These are phyloP conservation scores for Gloeopeniophorella convolvens DNA, from an alignment of 768 basidiomycete genomes.

Conservation along the genomic window DNA sequence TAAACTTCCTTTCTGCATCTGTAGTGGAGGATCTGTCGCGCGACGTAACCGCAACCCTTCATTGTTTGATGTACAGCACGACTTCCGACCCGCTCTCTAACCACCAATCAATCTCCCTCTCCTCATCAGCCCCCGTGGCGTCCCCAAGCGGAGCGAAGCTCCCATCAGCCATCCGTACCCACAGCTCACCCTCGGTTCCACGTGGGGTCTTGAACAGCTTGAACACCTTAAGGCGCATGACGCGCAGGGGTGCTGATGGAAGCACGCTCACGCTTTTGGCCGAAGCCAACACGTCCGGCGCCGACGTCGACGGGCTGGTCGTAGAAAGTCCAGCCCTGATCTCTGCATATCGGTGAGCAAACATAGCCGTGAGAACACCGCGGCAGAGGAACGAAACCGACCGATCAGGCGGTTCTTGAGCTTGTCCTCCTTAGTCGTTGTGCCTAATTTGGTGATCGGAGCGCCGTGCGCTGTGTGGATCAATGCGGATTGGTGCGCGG, in stretches of 20 bases:
- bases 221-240: slow-evolving; percentile 56
- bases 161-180: slow-evolving; percentile 50
- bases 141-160: slow-evolving; percentile 37
- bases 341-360: slow-evolving; percentile 8
- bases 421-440: slow-evolving; percentile 34
- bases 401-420: slow-evolving; percentile 58
- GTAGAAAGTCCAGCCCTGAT: slow-evolving; percentile 16
- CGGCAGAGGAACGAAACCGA: slow-evolving; percentile 26
- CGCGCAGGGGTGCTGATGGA: slow-evolving; percentile 59
- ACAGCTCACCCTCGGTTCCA: slow-evolving; percentile 37
- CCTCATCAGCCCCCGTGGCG: slow-evolving; percentile 30
- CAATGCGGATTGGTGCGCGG: too few relatives aligned
- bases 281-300: slow-evolving; percentile 18
- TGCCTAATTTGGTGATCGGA: slow-evolving; percentile 33
- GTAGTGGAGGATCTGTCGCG: too few relatives aligned
- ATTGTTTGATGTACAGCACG: slow-evolving; percentile 17
- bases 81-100: slow-evolving; percentile 48
- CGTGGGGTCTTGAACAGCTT: slow-evolving; percentile 28
- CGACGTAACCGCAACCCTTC: background rate
- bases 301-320: background rate
- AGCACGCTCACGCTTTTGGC: slow-evolving; percentile 44
- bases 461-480: slow-evolving; percentile 55
- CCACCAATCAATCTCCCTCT: slow-evolving; percentile 60
- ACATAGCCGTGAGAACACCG: background rate
- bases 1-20: too few relatives aligned